Percentiles rank a stretch among this genome's conserved stretches.
phyloP scores from a whole-genome alignment of 2,329 filamentous ascomycete genomes.

The Aspergillus candidus region DNA sequence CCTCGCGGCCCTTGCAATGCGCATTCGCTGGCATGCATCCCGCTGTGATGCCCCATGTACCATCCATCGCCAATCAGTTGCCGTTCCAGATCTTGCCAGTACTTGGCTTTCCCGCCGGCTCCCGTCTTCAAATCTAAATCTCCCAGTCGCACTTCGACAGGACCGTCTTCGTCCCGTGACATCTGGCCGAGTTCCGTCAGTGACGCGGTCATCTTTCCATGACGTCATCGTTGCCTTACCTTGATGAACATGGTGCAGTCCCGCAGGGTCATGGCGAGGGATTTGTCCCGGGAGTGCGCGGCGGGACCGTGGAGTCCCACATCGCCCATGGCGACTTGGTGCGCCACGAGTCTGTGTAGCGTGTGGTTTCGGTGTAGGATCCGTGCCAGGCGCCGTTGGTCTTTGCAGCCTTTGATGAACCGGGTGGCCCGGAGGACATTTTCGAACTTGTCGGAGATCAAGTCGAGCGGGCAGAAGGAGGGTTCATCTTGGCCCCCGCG shows the following conservation, averaged over 20 bases:
- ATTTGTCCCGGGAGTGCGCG: constrained; percentile 44
- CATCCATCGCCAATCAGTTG: constrained; percentile 61
- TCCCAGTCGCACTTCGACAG: constrained; percentile 53
- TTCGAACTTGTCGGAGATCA: constrained; percentile 47
- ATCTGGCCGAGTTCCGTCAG: constrained; percentile 22
- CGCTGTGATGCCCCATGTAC: constrained; percentile 48
- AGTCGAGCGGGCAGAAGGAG: constrained; percentile 60
- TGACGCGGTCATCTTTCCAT: neutral
- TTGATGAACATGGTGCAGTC: constrained; percentile 72
- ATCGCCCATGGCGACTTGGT: constrained; percentile 29
- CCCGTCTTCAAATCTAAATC: constrained; percentile 74
- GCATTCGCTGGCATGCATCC: constrained; percentile 27
- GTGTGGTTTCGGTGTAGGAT: constrained; percentile 32
- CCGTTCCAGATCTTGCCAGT: constrained; percentile 62
- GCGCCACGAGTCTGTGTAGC: constrained; percentile 28
- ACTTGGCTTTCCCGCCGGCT: constrained; percentile 55
- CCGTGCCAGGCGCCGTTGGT: constrained; percentile 32
- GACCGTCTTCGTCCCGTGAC: constrained; percentile 24
- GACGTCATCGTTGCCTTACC: constrained; percentile 34
- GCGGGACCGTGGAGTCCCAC: constrained; percentile 33
- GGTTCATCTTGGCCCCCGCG: constrained; percentile 22
- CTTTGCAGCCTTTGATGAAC: constrained; percentile 30
- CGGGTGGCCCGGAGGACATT: constrained; percentile 41
- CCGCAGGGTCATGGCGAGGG: constrained; percentile 70
- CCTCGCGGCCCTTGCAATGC: constrained; percentile 20